Evolutionary conservation across 1,139 yeast species (phyloP).

Genomic region (Blastobotrys aristatus): DNA sequence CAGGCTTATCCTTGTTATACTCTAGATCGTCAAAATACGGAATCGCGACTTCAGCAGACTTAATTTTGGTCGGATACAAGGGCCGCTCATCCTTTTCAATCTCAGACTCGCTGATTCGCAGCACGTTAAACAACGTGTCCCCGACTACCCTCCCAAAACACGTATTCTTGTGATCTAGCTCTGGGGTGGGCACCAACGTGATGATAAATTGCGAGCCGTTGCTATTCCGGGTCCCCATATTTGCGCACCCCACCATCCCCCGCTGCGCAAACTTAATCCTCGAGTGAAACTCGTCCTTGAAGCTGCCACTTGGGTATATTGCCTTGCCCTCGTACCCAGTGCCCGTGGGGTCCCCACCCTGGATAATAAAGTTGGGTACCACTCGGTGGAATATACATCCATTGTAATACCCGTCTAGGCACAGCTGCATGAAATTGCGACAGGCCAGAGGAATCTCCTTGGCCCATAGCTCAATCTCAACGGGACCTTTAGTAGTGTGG

Average conservation of each 20-base stretch:
- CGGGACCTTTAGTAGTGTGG: conserved; percentile 54
- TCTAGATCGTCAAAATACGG: conserved; percentile 49
- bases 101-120: conserved; percentile 50
- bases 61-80: conserved; percentile 48
- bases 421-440: conserved; percentile 46
- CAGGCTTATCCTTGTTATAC: conserved; percentile 4
- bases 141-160: conserved; percentile 62
- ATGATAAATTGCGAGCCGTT: conserved; percentile 51
- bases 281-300: conserved; percentile 49
- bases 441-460: conserved; percentile 57
- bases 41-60: conserved; percentile 40
- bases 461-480: conserved; percentile 66
- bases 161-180: conserved; percentile 46
- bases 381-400: conserved; percentile 42
- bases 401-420: conserved; percentile 42
- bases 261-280: conserved; percentile 50
- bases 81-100: conserved; percentile 42
- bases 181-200: conserved; percentile 42
- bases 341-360: conserved; percentile 38
- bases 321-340: conserved; percentile 34
- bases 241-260: conserved; percentile 54
- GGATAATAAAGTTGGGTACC: conserved; percentile 40
- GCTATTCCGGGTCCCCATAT: conserved; percentile 32
- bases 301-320: conserved; percentile 26
- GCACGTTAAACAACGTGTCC: conserved; percentile 51